Conservation (phyloP, 2,329 filamentous ascomycete species). For the Sarocladium oryzae region DNA sequence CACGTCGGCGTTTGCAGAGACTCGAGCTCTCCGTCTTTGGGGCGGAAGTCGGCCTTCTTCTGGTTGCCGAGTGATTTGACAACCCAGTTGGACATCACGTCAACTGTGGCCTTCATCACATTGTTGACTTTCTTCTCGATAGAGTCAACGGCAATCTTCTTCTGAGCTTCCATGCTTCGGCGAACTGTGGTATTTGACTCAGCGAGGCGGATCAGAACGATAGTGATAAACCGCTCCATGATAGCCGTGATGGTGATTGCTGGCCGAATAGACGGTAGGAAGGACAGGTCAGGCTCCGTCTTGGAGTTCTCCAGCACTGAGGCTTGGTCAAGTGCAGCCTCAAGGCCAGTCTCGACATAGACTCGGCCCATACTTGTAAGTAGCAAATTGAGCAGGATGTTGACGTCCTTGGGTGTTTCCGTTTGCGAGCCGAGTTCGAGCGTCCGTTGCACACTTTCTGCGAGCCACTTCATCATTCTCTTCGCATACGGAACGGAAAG, state of each 20-base stretch:
- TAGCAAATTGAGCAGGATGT: constrained; percentile 74
- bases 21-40: constrained; percentile 74
- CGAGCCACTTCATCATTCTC: constrained; percentile 95
- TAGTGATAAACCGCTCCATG: constrained; percentile 86
- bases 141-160: constrained; percentile 62
- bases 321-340: constrained; percentile 67
- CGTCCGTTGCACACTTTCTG: constrained; percentile 85
- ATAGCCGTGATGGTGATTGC: constrained; percentile 87
- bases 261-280: constrained; percentile 70
- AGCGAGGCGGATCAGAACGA: constrained; percentile 83
- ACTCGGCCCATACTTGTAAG: constrained; percentile 84
- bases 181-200: constrained; percentile 85
- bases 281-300: constrained; percentile 79
- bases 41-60: constrained; percentile 84
- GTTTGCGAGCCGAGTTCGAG: constrained; percentile 81
- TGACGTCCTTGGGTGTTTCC: constrained; percentile 92
- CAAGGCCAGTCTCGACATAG: constrained; percentile 60
- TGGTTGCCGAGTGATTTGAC: constrained; percentile 66
- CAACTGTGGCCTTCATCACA: constrained; percentile 50
- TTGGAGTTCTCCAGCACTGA: constrained; percentile 72
- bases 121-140: constrained; percentile 78
- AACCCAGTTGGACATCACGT: constrained; percentile 71
- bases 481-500: constrained; percentile 85
- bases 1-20: constrained; percentile 83
- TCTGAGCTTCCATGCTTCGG: constrained; percentile 81